Evolutionary conservation across 108 stramenopile genomes (phyloP).

Genomic region (Ochromonas danica): DNA sequence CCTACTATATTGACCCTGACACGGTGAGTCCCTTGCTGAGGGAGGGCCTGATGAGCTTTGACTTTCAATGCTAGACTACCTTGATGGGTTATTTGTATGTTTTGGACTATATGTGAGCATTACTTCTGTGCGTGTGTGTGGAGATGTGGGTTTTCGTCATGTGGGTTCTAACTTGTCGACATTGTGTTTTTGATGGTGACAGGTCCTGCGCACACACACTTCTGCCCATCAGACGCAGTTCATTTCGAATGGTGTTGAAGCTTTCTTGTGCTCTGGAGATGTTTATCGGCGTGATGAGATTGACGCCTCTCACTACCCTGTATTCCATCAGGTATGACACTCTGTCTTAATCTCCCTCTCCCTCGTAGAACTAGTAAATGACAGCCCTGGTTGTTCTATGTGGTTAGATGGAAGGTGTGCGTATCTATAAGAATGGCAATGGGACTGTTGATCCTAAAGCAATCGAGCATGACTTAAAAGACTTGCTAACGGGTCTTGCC

Average conservation of each 20-base stretch:
- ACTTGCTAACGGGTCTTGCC: conserved; percentile 73
- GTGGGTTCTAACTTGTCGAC: too few relatives aligned
- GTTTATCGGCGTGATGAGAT: conserved; percentile 93
- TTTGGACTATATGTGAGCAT: too few relatives aligned
- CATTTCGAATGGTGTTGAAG: conserved; percentile 63
- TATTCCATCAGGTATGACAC: conserved; percentile 75
- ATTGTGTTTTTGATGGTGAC: too few relatives aligned
- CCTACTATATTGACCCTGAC: conserved; percentile 77
- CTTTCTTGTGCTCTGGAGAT: conserved; percentile 82
- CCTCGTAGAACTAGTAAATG: background rate
- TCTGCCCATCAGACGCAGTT: conserved; percentile 85
- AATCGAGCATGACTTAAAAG: conserved; percentile 71
- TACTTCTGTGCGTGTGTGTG: too few relatives aligned
- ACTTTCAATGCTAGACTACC: too few relatives aligned
- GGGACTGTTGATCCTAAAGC: conserved; percentile 45
- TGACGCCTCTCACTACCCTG: conserved; percentile 87
- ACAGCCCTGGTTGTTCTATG: background rate
- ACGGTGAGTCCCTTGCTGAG: too few relatives aligned
- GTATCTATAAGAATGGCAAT: conserved; percentile 46
- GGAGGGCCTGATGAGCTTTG: too few relatives aligned
- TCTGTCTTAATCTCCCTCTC: background rate
- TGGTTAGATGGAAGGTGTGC: conserved; percentile 78
- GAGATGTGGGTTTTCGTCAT: too few relatives aligned
- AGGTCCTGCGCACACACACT: conserved; percentile 86
- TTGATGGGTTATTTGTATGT: too few relatives aligned